Evolutionary conservation across 2,329 filamentous ascomycete genomes (phyloP).

Genomic region (Exophiala viscosa): DNA sequence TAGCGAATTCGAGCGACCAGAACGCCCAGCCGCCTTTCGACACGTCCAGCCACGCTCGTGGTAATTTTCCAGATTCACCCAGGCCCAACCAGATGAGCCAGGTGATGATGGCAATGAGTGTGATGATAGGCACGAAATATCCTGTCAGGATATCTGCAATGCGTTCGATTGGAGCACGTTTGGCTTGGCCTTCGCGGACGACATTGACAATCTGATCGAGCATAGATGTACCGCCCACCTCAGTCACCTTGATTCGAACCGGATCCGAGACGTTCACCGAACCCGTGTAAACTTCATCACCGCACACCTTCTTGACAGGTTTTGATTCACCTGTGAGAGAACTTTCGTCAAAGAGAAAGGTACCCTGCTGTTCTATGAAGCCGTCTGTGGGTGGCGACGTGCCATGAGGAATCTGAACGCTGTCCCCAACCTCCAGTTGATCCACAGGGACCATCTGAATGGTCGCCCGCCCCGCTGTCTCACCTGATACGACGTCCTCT

Average conservation of each 20-base stretch:
- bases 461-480: slow-evolving; percentile 15
- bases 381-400: slow-evolving; percentile 84
- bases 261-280: slow-evolving; percentile 48
- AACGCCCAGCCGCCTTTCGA: slow-evolving; percentile 49
- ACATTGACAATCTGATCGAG: slow-evolving; percentile 49
- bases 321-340: slow-evolving; percentile 66
- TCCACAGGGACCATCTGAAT: slow-evolving; percentile 57
- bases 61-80: slow-evolving; percentile 41
- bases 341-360: slow-evolving; percentile 78
- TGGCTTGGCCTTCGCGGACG: slow-evolving; percentile 48
- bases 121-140: slow-evolving; percentile 50
- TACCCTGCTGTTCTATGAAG: slow-evolving; percentile 51
- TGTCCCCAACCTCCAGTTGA: slow-evolving; percentile 69
- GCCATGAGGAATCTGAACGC: slow-evolving; percentile 72
- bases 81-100: slow-evolving; percentile 47
- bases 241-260: slow-evolving; percentile 42
- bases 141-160: slow-evolving; percentile 47
- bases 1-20: slow-evolving; percentile 62
- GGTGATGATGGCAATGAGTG: slow-evolving; percentile 45
- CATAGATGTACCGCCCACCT: slow-evolving; percentile 47
- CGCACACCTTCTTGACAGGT: slow-evolving; percentile 41
- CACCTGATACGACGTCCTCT: slow-evolving; percentile 13
- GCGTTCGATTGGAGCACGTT: slow-evolving; percentile 47
- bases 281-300: slow-evolving; percentile 45
- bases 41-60: slow-evolving; percentile 50